phyloP scores from a whole-genome alignment of 768 basidiomycete genomes.

The Roridomyces roridus region DNA sequence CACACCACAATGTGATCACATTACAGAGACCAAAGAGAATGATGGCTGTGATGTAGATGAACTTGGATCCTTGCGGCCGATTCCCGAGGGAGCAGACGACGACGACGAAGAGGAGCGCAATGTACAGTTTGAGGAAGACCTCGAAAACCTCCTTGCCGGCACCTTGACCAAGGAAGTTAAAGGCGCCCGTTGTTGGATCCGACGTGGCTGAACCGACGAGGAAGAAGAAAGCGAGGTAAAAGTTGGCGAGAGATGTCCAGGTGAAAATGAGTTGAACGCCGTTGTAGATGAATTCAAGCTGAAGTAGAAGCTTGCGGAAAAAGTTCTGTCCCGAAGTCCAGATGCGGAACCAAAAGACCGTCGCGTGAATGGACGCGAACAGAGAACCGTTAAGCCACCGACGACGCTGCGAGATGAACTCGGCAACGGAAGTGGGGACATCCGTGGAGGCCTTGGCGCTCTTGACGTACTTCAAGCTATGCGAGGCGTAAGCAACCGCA shows the following conservation, averaged over 20 bases:
- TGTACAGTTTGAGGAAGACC: conserved; percentile 82
- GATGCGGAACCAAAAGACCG: conserved; percentile 87
- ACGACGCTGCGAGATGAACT: conserved; percentile 94
- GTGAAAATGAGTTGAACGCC: conserved; percentile 88
- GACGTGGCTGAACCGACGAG: conserved; percentile 82
- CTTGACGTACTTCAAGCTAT: conserved; percentile 80
- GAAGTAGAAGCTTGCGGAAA: conserved; percentile 80
- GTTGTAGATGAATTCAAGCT: conserved; percentile 92
- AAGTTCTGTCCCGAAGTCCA: conserved; percentile 92
- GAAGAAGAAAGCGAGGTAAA: conserved; percentile 94
- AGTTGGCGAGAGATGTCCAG: conserved; percentile 94
- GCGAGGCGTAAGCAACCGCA: background rate
- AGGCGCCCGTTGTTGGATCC: conserved; percentile 63
- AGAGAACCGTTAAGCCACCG: conserved; percentile 90
- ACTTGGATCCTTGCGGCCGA: conserved; percentile 90
- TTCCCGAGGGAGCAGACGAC: conserved; percentile 91
- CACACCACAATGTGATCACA: conserved; percentile 85
- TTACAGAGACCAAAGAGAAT: conserved; percentile 81
- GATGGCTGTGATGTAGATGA: conserved; percentile 80
- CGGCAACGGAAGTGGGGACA: conserved; percentile 88
- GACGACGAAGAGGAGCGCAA: conserved; percentile 82
- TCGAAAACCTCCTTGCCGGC: conserved; percentile 79
- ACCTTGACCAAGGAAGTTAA: conserved; percentile 78
- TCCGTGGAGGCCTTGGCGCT: conserved; percentile 96
- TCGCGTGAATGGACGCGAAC: conserved; percentile 92